Base-by-base conservation (phyloP, 495 filamentous ascomycete species). In the Evernia prunastri region DNA sequence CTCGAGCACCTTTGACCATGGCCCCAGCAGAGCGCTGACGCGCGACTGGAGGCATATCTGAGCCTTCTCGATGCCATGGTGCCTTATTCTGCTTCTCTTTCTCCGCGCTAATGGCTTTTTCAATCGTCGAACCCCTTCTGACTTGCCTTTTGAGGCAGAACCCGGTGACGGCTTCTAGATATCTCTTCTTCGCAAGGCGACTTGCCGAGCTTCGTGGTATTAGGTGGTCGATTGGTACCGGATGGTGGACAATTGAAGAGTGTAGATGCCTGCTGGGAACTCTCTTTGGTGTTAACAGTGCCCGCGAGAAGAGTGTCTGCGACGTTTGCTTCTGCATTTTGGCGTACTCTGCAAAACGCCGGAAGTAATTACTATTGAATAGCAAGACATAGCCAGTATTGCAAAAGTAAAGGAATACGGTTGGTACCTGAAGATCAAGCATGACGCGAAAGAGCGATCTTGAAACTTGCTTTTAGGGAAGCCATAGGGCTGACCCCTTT, bases 41-140 rank as follows among this genome's bases (percentile, higher is more conserved):
- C 65, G 78, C 74, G 2, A 83, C 82, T 4, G 84, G 81, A 2
- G 83, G 80, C 54, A 77, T 72, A 66, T 87, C 82, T 27, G 81
- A 80, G 29, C 85, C 85, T 66, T 89, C 81, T 42, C 87, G 80
- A 69, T 88, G 86, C 89, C 89, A 90, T 69, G 89, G 89, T 23
- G 79, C 75, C 27, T 76, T 73, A 20, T 75, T 73, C 66, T 84
- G 80, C 64, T 79, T 77, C 59, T 79, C 76, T 71, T 82, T 82
- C 64, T 75, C 73, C 64, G 80, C 72, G 33, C 72, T 70, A 27
- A 82, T 73, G 17, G 70, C 66, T 39, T 69, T 67, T 13, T 77
- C 72, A 56, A 78, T 73, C 42, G 79, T 72, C 42, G 77, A 63
- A 59, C 78, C 75, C 31, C 76, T 69, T 40, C 72, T 74, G 37